phyloP scores from a whole-genome alignment of 768 basidiomycete species.

The Russula earlei region DNA sequence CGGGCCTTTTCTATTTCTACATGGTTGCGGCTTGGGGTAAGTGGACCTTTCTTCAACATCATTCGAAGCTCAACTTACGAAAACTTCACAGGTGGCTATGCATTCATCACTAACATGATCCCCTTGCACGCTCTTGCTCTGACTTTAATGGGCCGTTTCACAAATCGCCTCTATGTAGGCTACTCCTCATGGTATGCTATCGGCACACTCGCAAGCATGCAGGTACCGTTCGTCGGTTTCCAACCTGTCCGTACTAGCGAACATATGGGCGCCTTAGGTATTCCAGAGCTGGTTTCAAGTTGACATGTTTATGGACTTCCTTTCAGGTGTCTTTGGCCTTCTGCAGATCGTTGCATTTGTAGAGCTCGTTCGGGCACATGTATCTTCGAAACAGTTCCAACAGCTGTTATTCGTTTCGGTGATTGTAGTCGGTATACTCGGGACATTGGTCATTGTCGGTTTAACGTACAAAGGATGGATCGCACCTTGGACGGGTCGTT shows the following conservation, averaged over 20 bases:
- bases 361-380: conserved; percentile 78
- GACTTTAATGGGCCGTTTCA: conserved; percentile 93
- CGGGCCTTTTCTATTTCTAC: conserved; percentile 98
- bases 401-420: conserved; percentile 62
- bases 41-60: conserved; percentile 34
- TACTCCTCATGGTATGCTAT: conserved; percentile 98
- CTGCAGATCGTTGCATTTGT: conserved; percentile 93
- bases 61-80: background rate
- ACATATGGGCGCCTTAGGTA: conserved; percentile 97
- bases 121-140: conserved; percentile 93
- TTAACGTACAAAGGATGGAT: conserved; percentile 93
- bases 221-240: conserved; percentile 98
- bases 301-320: conserved; percentile 9
- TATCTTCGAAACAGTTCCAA: conserved; percentile 90
- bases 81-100: conserved; percentile 69
- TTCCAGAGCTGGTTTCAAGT: conserved; percentile 19
- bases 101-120: conserved; percentile 99
- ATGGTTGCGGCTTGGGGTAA: conserved; percentile 98
- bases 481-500: conserved; percentile 99
- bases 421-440: conserved; percentile 60
- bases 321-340: conserved; percentile 83
- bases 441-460: conserved; percentile 60
- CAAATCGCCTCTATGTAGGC: conserved; percentile 82
- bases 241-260: conserved; percentile 96
- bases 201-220: conserved; percentile 96